Percentiles rank a stretch among this genome's conserved stretches.
Evolutionary conservation across 225 moss, liverwort and hornwort species (phyloP).

Genomic region (Physcomitrellopsis africana): DNA sequence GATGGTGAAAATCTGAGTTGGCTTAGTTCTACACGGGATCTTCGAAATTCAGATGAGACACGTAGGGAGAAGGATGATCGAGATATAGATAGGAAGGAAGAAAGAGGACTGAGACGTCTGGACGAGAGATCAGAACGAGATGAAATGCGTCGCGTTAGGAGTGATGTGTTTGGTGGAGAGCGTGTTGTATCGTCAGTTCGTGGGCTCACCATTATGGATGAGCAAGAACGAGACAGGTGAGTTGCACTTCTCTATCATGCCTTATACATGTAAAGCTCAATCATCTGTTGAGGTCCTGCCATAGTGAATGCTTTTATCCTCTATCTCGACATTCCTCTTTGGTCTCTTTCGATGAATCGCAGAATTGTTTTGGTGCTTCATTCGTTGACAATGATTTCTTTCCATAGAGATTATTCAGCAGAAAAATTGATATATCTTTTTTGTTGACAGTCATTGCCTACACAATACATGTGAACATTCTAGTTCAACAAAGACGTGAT

Average conservation of each 20-base stretch:
- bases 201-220: constrained; percentile 53
- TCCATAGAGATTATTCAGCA: no score
- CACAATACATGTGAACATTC: no score
- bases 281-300: no score
- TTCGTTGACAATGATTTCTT: no score
- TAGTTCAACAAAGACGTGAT: no score
- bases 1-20: constrained; percentile 61
- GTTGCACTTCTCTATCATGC: constrained; percentile 21
- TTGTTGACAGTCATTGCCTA: no score
- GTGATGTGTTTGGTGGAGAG: constrained; percentile 27
- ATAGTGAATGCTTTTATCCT: no score
- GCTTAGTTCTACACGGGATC: constrained; percentile 60
- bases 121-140: constrained; percentile 67
- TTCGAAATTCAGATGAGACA: constrained; percentile 49
- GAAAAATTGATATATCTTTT: no score
- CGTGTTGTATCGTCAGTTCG: constrained; percentile 53
- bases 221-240: constrained; percentile 65
- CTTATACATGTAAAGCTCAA: neutral
- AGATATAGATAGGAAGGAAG: constrained; percentile 60
- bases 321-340: no score
- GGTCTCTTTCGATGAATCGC: no score
- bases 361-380: no score
- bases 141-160: constrained; percentile 60
- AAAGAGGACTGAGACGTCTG: constrained; percentile 54
- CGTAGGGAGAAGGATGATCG: constrained; percentile 60